Conservation (phyloP, 257 asterid genomes). For the Capsicum baccatum region DNA sequence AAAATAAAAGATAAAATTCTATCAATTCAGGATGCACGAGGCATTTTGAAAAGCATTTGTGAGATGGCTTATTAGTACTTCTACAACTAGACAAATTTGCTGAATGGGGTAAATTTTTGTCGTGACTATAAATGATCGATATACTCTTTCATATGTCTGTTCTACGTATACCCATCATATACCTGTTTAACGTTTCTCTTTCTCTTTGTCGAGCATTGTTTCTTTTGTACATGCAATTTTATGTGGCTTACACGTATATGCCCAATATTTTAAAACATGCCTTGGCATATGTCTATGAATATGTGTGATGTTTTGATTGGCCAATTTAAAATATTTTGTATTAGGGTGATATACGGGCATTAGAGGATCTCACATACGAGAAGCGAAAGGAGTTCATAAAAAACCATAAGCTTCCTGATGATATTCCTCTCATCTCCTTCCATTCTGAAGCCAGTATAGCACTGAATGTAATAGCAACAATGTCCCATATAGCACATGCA, state of each 20-base stretch:
- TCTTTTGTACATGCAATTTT: not conserved
- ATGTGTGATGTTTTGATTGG: not conserved
- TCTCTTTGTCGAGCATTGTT: not conserved
- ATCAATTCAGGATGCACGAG: too few relatives aligned
- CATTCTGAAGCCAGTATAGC: slow-evolving; percentile 75
- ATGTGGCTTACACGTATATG: not conserved
- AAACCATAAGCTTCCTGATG: slow-evolving; percentile 70
- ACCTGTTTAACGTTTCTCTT: not conserved
- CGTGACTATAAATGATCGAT: not conserved
- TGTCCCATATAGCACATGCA: slow-evolving; percentile 91
- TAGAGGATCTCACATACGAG: slow-evolving; percentile 90
- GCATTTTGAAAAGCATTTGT: not conserved
- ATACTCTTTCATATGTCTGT: not conserved
- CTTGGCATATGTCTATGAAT: not conserved
- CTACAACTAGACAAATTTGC: not conserved
- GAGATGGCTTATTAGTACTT: not conserved
- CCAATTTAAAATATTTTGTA: not conserved
- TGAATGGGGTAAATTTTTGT: not conserved
- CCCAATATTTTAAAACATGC: not conserved
- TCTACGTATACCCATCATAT: not conserved
- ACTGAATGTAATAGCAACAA: slow-evolving; percentile 68
- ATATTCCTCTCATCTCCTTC: slow-evolving; percentile 79
- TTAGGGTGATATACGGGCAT: slow-evolving; percentile 86
- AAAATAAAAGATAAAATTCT: too few relatives aligned
- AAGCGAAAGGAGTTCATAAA: slow-evolving; percentile 72